These are phyloP conservation scores for Casaregolazyma suthepensis DNA, from an alignment of 1,139 yeast genomes.

Conservation along the genomic window DNA sequence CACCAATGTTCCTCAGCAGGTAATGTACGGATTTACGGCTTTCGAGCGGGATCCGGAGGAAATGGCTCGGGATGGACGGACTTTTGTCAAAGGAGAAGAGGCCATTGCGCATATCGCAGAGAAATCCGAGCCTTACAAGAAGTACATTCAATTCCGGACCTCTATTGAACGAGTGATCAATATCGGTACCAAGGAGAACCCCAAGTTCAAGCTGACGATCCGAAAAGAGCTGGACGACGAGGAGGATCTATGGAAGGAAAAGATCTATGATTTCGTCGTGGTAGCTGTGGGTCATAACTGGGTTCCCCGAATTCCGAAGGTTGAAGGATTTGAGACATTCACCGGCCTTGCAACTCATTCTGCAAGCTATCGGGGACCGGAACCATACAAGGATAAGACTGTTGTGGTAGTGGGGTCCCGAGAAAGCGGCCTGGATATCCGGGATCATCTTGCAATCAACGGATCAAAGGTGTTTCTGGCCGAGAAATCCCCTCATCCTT, in stretches of 20 bases:
- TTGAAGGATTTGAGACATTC: constrained; percentile 50
- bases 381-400: constrained; percentile 34
- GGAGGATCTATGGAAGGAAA: constrained; percentile 12
- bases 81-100: constrained; percentile 36
- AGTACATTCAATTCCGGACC: constrained; percentile 39
- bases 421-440: constrained; percentile 56
- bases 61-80: neutral
- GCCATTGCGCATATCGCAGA: constrained; percentile 45
- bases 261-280: constrained; percentile 46
- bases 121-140: constrained; percentile 43
- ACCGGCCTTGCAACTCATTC: constrained; percentile 47
- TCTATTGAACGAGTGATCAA: constrained; percentile 34
- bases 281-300: constrained; percentile 57
- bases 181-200: constrained; percentile 33
- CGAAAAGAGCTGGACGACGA: constrained; percentile 6
- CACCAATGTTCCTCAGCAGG: constrained; percentile 52
- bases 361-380: constrained; percentile 47
- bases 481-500: constrained; percentile 9
- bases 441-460: constrained; percentile 38
- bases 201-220: constrained; percentile 18
- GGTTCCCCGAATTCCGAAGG: constrained; percentile 49
- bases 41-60: constrained; percentile 33
- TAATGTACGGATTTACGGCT: constrained; percentile 42
- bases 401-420: constrained; percentile 57
- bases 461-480: constrained; percentile 11